A percentile compares a stretch with the other conserved stretches of the same genome.
Evolutionary conservation across 805 yeast genomes (phyloP).

Genomic region (Scheffersomyces ergatensis): DNA sequence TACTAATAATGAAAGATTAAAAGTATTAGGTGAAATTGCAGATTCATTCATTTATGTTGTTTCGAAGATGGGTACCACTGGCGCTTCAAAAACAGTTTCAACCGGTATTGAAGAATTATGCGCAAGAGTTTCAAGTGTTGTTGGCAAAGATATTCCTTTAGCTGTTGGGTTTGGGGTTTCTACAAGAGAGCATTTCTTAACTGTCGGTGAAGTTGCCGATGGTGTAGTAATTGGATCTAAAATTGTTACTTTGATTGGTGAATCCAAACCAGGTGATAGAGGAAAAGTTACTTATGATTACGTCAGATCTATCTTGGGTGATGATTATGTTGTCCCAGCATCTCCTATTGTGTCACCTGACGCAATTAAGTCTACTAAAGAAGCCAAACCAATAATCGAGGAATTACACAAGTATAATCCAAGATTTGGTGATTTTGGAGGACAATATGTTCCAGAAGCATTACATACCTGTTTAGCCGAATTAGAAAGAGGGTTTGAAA

Average conservation of each 20-base stretch:
- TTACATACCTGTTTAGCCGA: conserved; percentile 87
- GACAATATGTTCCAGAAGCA: conserved; percentile 98
- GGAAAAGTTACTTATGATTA: conserved; percentile 63
- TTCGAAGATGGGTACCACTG: conserved; percentile 97
- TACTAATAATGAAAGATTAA: conserved; percentile 86
- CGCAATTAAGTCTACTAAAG: conserved; percentile 16
- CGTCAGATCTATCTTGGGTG: conserved; percentile 66
- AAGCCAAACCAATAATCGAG: conserved; percentile 37
- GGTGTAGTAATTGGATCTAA: conserved; percentile 97
- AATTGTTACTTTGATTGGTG: conserved; percentile 67
- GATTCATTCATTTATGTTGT: conserved; percentile 96
- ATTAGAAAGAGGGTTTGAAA: conserved; percentile 83
- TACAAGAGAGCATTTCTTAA: conserved; percentile 83
- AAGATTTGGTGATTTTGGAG: conserved; percentile 93
- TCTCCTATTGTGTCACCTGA: conserved; percentile 23
- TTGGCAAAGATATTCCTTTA: conserved; percentile 66
- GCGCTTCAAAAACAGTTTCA: conserved; percentile 70
- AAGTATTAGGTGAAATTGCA: conserved; percentile 76
- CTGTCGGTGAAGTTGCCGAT: conserved; percentile 79
- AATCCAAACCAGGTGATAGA: conserved; percentile 59
- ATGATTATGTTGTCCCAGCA: conserved; percentile 31
- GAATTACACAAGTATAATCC: conserved; percentile 70
- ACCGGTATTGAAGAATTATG: conserved; percentile 65
- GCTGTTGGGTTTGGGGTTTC: conserved; percentile 98
- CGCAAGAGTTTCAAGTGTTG: conserved; percentile 67